Conservation (phyloP, 2,329 filamentous ascomycete genomes). For the Hymenoscyphus fructigenus region DNA sequence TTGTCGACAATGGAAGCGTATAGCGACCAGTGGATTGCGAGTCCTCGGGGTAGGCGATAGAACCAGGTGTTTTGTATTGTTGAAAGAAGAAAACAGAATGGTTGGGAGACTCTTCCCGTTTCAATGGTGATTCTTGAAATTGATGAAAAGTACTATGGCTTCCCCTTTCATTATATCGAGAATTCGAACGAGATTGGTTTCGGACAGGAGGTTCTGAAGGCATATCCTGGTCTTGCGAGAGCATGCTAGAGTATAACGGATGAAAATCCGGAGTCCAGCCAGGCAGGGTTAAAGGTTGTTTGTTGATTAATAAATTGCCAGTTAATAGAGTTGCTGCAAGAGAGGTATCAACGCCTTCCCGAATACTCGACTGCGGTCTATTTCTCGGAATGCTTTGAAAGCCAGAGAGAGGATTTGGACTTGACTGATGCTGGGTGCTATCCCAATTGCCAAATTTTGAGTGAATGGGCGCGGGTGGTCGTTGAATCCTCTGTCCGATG, state of each 20-base stretch:
- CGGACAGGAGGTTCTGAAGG: not conserved
- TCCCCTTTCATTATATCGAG: not conserved
- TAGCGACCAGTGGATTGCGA: constrained; percentile 1
- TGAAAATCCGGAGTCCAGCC: constrained; percentile 3
- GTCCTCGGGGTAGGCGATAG: not conserved
- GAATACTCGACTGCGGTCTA: not conserved
- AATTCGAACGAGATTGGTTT: not conserved
- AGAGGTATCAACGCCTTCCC: not conserved
- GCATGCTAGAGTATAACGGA: not conserved
- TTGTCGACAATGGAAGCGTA: not conserved
- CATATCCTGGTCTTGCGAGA: not conserved
- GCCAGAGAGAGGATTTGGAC: not conserved
- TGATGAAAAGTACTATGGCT: not conserved
- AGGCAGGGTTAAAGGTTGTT: not conserved
- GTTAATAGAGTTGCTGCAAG: not conserved
- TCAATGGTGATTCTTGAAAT: not conserved
- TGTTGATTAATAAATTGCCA: not conserved
- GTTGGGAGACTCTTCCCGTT: not conserved
- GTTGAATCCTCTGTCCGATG: constrained; percentile 11
- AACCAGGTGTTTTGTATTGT: not conserved
- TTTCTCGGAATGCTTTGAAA: not conserved
- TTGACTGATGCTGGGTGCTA: not conserved
- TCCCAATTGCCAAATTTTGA: not conserved
- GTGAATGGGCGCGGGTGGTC: not conserved
- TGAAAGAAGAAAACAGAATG: not conserved